Conservation (phyloP, 169 alveolate species). For the Sarcocystis neurona region DNA sequence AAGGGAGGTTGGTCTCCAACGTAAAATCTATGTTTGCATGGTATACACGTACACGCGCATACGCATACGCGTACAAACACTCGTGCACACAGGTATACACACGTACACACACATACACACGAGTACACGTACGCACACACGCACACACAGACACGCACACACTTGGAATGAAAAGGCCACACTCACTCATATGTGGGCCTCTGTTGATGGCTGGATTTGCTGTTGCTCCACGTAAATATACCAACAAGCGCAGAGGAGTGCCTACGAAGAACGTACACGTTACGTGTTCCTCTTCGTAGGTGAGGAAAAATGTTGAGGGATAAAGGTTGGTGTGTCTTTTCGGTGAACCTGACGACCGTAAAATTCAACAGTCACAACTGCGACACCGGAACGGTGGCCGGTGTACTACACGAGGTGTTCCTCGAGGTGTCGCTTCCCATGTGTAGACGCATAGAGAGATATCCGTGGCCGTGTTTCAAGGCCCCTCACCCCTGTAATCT, state of each 20-base stretch:
- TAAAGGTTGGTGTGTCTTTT: not conserved
- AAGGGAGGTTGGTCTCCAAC: too few relatives aligned
- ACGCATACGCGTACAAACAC: not conserved
- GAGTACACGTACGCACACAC: not conserved
- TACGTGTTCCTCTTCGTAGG: not conserved
- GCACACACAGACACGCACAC: not conserved
- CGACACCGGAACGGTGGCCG: too few relatives aligned
- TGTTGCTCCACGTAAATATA: not conserved
- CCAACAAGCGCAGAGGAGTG: not conserved
- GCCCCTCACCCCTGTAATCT: too few relatives aligned
- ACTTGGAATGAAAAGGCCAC: too few relatives aligned
- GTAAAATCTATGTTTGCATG: too few relatives aligned
- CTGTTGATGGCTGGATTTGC: too few relatives aligned
- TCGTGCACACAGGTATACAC: not conserved
- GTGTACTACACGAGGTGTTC: too few relatives aligned
- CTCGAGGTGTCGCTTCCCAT: too few relatives aligned
- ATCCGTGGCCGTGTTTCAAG: too few relatives aligned
- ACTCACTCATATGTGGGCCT: not conserved
- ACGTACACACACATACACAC: not conserved
- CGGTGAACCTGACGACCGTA: too few relatives aligned
- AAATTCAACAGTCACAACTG: too few relatives aligned
- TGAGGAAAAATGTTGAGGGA: not conserved
- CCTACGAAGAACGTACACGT: not conserved
- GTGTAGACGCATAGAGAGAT: too few relatives aligned
- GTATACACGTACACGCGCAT: not conserved